These are phyloP conservation scores for Graphiopsis chlorocephala DNA, from an alignment of 2,329 filamentous ascomycete species.

Conservation along the genomic window DNA sequence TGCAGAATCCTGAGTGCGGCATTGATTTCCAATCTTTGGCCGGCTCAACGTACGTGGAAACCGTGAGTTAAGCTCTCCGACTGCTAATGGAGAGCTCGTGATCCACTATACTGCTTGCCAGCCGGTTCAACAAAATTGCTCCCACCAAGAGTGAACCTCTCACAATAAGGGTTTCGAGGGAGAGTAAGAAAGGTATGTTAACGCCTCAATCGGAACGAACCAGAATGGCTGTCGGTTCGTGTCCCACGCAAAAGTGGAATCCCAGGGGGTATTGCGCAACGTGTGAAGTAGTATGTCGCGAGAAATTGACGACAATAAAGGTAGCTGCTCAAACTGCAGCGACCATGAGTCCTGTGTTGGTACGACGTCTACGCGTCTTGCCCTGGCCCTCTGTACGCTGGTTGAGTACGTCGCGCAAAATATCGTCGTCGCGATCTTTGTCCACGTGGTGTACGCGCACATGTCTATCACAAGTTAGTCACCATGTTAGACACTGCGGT, in stretches of 20 bases:
- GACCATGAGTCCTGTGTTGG: conserved; percentile 12
- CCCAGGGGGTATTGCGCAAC: neutral
- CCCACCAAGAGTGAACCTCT: neutral
- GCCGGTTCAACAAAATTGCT: neutral
- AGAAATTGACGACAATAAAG: neutral
- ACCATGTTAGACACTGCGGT: too few relatives aligned
- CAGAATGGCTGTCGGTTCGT: neutral
- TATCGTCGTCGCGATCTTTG: conserved; percentile 81
- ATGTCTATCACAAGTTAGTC: conserved; percentile 58
- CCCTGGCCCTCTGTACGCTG: conserved; percentile 82
- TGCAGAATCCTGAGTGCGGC: neutral
- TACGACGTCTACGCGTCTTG: conserved; percentile 71
- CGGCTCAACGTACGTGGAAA: neutral
- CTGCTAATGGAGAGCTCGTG: neutral
- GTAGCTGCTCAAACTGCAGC: neutral
- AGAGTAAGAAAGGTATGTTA: neutral
- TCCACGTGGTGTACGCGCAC: conserved; percentile 89
- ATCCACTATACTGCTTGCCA: neutral
- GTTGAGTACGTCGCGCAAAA: conserved; percentile 76
- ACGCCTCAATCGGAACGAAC: neutral
- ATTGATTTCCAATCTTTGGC: neutral
- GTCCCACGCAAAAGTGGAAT: neutral
- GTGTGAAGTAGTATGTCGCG: neutral
- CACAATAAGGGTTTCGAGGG: neutral
- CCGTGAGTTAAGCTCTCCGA: neutral